Percentiles rank a stretch among this genome's conserved stretches.
phyloP scores from a whole-genome alignment of 768 basidiomycete genomes.

The Tulasnella sp. region DNA sequence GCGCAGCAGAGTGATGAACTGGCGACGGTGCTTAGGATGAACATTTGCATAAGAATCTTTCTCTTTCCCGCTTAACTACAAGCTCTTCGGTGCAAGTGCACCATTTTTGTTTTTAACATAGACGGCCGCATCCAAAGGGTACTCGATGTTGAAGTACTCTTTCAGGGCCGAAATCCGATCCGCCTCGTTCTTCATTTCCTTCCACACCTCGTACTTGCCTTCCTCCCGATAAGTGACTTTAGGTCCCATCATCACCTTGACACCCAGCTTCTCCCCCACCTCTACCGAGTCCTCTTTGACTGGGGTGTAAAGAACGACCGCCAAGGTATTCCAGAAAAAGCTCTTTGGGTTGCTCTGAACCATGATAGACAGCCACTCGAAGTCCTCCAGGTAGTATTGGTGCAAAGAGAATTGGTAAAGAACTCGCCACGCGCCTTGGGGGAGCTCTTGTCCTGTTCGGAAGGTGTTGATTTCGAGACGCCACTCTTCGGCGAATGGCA shows the following conservation, averaged over 20 bases:
- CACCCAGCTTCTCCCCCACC: not conserved
- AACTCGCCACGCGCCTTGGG: not conserved
- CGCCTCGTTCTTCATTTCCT: constrained; percentile 12
- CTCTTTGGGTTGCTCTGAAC: not conserved
- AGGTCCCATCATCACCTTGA: constrained; percentile 1
- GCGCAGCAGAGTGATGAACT: not conserved
- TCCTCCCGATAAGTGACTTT: not conserved
- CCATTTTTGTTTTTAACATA: not conserved
- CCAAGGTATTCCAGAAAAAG: not conserved
- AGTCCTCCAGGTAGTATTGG: not conserved
- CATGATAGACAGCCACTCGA: not conserved
- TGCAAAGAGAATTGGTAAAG: constrained; percentile 6
- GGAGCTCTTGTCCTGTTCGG: not conserved
- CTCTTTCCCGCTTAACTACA: not conserved
- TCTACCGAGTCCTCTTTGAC: not conserved
- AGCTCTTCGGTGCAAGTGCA: not conserved
- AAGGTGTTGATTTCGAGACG: constrained; percentile 9
- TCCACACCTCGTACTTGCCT: not conserved
- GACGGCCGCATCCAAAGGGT: constrained; percentile 1
- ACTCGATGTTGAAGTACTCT: constrained; percentile 17
- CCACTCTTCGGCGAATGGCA: constrained; percentile 6
- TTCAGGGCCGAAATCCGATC: constrained; percentile 20
- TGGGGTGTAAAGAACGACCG: not conserved
- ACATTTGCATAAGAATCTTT: not conserved
- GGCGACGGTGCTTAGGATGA: not conserved